Evolutionary conservation across 1,139 yeast species (phyloP).

Genomic region (Blastobotrys indianensis): DNA sequence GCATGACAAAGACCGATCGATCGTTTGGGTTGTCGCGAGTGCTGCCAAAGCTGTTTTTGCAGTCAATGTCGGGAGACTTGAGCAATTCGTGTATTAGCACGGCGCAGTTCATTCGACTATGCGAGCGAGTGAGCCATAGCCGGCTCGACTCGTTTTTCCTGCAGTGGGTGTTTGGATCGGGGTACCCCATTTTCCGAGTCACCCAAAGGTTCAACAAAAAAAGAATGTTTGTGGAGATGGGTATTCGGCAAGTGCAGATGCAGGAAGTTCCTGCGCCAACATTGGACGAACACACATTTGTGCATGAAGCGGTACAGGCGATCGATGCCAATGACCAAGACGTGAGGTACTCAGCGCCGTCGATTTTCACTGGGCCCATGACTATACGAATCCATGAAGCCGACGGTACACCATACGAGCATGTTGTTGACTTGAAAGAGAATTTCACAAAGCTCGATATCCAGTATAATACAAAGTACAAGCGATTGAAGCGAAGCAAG

Average conservation of each 20-base stretch:
- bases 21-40: slow-evolving; percentile 90
- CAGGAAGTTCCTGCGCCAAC: slow-evolving; percentile 44
- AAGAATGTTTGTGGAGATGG: slow-evolving; percentile 90
- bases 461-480: slow-evolving; percentile 88
- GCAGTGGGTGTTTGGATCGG: slow-evolving; percentile 90
- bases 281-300: slow-evolving; percentile 37
- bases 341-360: slow-evolving; percentile 18
- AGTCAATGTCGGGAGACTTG: slow-evolving; percentile 93
- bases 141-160: slow-evolving; percentile 77
- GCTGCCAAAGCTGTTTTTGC: slow-evolving; percentile 82
- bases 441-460: slow-evolving; percentile 82
- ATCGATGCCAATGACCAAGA: slow-evolving; percentile 21
- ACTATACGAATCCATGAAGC: slow-evolving; percentile 96
- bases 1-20: slow-evolving; percentile 95
- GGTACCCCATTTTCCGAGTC: slow-evolving; percentile 82
- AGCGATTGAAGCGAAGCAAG: slow-evolving; percentile 63
- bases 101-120: slow-evolving; percentile 78
- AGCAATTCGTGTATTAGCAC: slow-evolving; percentile 75
- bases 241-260: slow-evolving; percentile 81
- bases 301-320: slow-evolving; percentile 37
- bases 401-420: slow-evolving; percentile 99
- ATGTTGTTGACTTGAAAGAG: slow-evolving; percentile 87
- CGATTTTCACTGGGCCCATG: slow-evolving; percentile 71
- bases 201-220: slow-evolving; percentile 92
- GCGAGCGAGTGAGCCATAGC: slow-evolving; percentile 90